phyloP scores from a whole-genome alignment of 169 alveolate genomes.

The Cyclospora cayetanensis region DNA sequence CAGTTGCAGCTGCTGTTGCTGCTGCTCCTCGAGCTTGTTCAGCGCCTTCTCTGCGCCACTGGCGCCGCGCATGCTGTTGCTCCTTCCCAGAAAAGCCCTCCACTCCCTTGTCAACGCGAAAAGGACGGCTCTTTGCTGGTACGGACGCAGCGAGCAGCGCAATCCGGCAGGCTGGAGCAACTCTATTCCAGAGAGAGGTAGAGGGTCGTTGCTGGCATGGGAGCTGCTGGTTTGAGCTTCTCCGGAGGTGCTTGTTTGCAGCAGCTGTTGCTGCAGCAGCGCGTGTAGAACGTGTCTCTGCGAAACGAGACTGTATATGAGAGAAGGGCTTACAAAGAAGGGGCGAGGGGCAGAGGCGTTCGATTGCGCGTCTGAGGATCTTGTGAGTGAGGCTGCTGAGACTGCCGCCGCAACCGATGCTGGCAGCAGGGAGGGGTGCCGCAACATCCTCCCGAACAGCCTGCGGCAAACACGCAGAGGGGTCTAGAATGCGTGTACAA shows the following conservation, averaged over 20 bases:
- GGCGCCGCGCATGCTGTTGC: conserved; percentile 1
- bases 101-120: conserved; percentile 69
- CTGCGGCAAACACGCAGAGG: conserved; percentile 35
- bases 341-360: not conserved
- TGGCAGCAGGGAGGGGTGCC: not conserved
- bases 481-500: not conserved
- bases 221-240: not conserved
- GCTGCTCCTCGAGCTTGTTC: not conserved
- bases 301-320: not conserved
- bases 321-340: conserved; percentile 6
- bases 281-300: not conserved
- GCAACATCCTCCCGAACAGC: conserved; percentile 39
- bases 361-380: not conserved
- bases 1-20: conserved; percentile 24
- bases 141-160: conserved; percentile 66
- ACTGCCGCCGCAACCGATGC: conserved; percentile 11
- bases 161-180: conserved; percentile 51
- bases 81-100: not conserved
- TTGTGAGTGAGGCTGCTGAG: conserved; percentile 19
- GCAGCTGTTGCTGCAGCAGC: conserved; percentile 19
- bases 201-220: not conserved
- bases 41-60: not conserved
- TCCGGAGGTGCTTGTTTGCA: not conserved
- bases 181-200: not conserved
- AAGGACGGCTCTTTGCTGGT: conserved; percentile 73